A percentile compares a stretch with the other conserved stretches of the same genome.
Conservation (phyloP, 108 stramenopile genomes). For the Fistulifera solaris region DNA sequence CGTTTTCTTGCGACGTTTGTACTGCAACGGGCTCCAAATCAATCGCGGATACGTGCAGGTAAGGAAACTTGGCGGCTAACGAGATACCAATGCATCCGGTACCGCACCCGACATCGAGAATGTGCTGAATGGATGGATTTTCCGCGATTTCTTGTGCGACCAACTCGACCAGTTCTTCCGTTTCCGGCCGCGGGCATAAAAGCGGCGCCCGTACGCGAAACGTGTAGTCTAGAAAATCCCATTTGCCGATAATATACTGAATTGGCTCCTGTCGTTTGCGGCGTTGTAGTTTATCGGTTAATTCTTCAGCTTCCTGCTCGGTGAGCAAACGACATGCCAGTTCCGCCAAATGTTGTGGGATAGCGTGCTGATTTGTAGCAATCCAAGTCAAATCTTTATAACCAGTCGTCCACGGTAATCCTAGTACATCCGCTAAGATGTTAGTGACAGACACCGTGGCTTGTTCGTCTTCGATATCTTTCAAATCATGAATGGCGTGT, state of each 20-base stretch:
- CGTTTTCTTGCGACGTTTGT: slow-evolving; percentile 67
- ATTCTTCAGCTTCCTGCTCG: slow-evolving; percentile 23
- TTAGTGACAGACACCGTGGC: slow-evolving; percentile 53
- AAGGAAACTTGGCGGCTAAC: slow-evolving; percentile 44
- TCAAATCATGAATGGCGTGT: no score
- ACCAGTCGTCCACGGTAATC: slow-evolving; percentile 49
- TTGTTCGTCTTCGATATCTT: slow-evolving; percentile 33
- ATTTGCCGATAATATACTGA: slow-evolving; percentile 91
- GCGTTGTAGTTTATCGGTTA: slow-evolving; percentile 29
- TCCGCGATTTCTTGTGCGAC: slow-evolving; percentile 26
- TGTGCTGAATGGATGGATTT: slow-evolving; percentile 26
- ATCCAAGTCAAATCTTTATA: slow-evolving; percentile 32
- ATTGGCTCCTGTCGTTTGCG: slow-evolving; percentile 64
- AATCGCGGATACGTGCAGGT: slow-evolving; percentile 57
- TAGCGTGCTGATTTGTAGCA: not conserved
- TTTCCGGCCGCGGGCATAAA: slow-evolving; percentile 91
- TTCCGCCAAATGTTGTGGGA: not conserved
- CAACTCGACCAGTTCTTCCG: slow-evolving; percentile 86
- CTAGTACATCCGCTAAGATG: slow-evolving; percentile 45
- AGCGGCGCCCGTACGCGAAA: slow-evolving; percentile 65
- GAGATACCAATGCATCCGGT: slow-evolving; percentile 90
- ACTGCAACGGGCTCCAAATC: slow-evolving; percentile 77
- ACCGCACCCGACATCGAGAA: slow-evolving; percentile 88
- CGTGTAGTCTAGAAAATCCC: slow-evolving; percentile 83
- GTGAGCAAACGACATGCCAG: slow-evolving; percentile 33